These are phyloP conservation scores for Cyberlindnera xylosilytica DNA, from an alignment of 805 yeast species.

Conservation along the genomic window DNA sequence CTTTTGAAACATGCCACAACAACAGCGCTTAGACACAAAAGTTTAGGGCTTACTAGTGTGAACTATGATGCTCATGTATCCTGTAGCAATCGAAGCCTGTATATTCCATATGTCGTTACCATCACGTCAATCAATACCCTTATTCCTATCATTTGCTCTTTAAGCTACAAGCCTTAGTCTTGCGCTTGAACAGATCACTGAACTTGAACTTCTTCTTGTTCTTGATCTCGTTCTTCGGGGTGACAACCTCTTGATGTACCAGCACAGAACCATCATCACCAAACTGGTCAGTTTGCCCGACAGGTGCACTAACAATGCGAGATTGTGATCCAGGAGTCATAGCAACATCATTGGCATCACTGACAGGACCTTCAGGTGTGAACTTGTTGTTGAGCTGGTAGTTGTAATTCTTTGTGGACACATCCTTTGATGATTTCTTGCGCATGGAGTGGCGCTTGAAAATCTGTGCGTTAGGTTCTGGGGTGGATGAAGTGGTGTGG, in stretches of 20 bases:
- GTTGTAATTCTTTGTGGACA: slow-evolving; percentile 8
- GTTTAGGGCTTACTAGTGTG: too few relatives aligned
- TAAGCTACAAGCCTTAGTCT: neutral
- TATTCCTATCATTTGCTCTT: neutral
- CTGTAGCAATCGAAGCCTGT: too few relatives aligned
- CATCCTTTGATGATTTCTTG: neutral
- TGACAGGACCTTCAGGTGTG: slow-evolving; percentile 4
- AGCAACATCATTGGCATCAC: too few relatives aligned
- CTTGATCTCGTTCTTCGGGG: neutral
- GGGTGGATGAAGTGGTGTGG: neutral
- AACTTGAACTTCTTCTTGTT: slow-evolving; percentile 7
- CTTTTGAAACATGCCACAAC: too few relatives aligned
- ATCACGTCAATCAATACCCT: neutral
- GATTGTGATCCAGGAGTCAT: too few relatives aligned
- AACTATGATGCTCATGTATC: too few relatives aligned
- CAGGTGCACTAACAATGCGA: too few relatives aligned
- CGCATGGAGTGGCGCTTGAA: slow-evolving; percentile 6
- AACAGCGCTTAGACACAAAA: too few relatives aligned
- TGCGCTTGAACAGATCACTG: slow-evolving; percentile 8
- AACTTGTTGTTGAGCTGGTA: slow-evolving; percentile 10
- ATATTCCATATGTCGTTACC: too few relatives aligned
- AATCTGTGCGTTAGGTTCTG: neutral
- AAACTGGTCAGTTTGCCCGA: too few relatives aligned
- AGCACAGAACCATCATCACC: neutral
- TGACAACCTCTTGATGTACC: too few relatives aligned